These are phyloP conservation scores for Epichloe baconii DNA, from an alignment of 2,329 filamentous ascomycete species.

Conservation along the genomic window DNA sequence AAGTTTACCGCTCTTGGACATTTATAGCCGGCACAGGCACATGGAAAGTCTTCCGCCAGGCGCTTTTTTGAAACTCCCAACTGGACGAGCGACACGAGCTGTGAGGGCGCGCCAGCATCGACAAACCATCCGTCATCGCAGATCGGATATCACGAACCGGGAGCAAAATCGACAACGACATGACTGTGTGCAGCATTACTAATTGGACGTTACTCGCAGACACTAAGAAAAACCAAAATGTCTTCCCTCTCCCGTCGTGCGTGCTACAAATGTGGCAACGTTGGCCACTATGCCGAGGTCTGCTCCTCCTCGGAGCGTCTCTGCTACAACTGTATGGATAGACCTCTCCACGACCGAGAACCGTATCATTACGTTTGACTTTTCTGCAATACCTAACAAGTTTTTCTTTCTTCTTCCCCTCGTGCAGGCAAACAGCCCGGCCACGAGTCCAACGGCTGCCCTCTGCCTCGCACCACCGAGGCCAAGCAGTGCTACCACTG, in stretches of 20 bases:
- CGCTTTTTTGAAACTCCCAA: background rate
- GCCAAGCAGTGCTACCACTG: constrained; percentile 99
- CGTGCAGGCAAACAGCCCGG: constrained; percentile 66
- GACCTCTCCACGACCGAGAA: background rate
- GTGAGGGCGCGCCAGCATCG: background rate
- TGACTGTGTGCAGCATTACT: background rate
- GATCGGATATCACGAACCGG: background rate
- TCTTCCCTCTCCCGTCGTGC: constrained; percentile 70
- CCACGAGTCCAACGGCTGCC: constrained; percentile 97
- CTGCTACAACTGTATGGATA: constrained; percentile 89
- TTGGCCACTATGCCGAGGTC: constrained; percentile 74
- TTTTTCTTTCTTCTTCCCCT: background rate
- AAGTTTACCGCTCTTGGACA: background rate
- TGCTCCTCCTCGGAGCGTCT: constrained; percentile 96
- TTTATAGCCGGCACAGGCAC: background rate
- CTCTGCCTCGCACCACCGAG: constrained; percentile 90
- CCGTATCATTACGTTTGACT: background rate
- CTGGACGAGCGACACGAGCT: background rate
- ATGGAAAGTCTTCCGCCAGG: background rate
- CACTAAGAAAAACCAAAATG: constrained; percentile 36
- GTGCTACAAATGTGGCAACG: constrained; percentile 75
- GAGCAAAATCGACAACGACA: background rate
- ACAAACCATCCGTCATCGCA: background rate
- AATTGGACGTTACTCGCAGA: background rate
- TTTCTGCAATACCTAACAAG: background rate